Evolutionary conservation across 495 filamentous ascomycete genomes (phyloP), one percentile per base, ranked within the genome.

Genomic region (Daldinia grandis): DNA sequence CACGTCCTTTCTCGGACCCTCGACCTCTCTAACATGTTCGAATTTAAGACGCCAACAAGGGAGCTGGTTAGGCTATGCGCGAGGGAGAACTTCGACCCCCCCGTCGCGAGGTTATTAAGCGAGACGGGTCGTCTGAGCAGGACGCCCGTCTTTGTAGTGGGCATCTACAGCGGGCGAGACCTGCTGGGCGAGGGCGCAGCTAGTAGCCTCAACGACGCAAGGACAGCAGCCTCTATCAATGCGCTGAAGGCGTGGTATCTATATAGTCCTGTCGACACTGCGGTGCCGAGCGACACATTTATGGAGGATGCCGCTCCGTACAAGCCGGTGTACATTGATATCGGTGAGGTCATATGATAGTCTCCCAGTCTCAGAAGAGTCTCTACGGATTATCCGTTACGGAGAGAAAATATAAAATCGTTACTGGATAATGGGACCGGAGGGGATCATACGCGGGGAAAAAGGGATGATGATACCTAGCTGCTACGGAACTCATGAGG

Each of bases 181-280:
- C 91, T 93, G 85, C 83, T 99, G 53, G 94, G 95, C 58, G 95
- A 98, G 80, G 96, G 88, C 31, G 82, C 88, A 63, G 95, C 90
- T 37, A 79, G 87, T 55, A 92, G 85, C 80, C 82, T 98, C 63
- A 80, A 92, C 62, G 88, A 92, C 78, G 95, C 92, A 59, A 88
- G 92, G 69, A 83, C 85, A 49, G 85, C 92, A 74, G 95, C 95
- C 14, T 87, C 93, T 42, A 91, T 95, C 51, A 87, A 90, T 57
- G 88, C 95, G 17, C 82, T 99, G 71, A 97, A 97, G 84, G 84
- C 87, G 17, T 99, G 96, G 96, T 99, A 98, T 80, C 83, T 98
- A 62, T 99, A 99, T 80, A 92, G 88, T 78, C 95, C 95, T 10
- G 81, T 82, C 53, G 79, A 81, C 21, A 87, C 89, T 14, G 84